Evolutionary conservation across 108 stramenopile genomes (phyloP).

Genomic region (Aurantiochytrium sp.): DNA sequence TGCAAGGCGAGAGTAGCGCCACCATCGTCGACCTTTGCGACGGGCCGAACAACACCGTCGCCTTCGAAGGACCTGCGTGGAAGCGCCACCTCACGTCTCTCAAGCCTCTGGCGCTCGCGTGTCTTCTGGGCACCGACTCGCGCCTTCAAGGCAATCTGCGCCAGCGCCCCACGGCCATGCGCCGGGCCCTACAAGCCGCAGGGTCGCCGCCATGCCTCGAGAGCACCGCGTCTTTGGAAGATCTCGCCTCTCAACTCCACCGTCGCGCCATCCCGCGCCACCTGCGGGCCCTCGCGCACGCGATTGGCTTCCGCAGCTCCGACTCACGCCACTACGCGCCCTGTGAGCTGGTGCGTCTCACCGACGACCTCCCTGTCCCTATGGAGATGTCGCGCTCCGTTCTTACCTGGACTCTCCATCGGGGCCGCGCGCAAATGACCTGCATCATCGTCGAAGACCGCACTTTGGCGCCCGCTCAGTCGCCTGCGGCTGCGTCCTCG

Average conservation of each 20-base stretch:
- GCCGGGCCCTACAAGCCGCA: not conserved
- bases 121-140: not conserved
- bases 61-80: not conserved
- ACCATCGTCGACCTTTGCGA: conserved; percentile 15
- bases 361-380: not conserved
- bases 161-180: not conserved
- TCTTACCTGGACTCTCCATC: not conserved
- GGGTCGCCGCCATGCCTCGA: not conserved
- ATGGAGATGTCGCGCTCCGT: not conserved
- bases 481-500: not conserved
- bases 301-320: not conserved
- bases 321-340: not conserved
- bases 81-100: not conserved
- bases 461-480: not conserved
- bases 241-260: not conserved
- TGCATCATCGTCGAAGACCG: not conserved
- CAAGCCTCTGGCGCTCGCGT: not conserved
- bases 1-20: not conserved
- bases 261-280: not conserved
- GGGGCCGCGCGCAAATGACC: not conserved
- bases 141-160: not conserved
- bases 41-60: not conserved
- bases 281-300: not conserved
- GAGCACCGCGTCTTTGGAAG: not conserved
- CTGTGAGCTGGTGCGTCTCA: not conserved